Percentiles rank a stretch among this genome's conserved stretches.
Conservation (phyloP, 1,139 yeast species). For the Protomyces inouyei region DNA sequence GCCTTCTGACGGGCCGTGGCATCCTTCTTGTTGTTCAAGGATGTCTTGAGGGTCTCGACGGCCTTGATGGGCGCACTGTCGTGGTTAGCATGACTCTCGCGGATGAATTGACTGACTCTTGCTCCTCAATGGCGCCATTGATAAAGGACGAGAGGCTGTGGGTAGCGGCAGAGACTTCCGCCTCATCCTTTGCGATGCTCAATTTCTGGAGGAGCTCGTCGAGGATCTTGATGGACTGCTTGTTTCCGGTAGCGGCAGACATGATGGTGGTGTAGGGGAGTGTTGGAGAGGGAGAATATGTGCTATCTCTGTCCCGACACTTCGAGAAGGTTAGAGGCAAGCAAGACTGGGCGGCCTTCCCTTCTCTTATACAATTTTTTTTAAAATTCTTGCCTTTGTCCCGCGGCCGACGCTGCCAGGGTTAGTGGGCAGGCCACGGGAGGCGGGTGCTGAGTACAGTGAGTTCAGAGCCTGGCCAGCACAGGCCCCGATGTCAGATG, state of each 20-base stretch:
- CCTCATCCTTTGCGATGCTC: slow-evolving; percentile 72
- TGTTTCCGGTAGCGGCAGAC: slow-evolving; percentile 37
- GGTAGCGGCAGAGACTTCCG: slow-evolving; percentile 82
- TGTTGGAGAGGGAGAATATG: not conserved
- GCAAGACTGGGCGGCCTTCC: not conserved
- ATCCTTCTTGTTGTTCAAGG: slow-evolving; percentile 76
- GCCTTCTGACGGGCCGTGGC: slow-evolving; percentile 63
- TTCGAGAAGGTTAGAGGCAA: not conserved
- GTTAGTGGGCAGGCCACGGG: not conserved
- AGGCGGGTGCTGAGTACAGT: too few species aligned
- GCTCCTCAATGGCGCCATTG: slow-evolving; percentile 96
- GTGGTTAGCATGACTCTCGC: not conserved
- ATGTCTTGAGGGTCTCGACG: slow-evolving; percentile 69
- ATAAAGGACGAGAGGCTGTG: slow-evolving; percentile 85
- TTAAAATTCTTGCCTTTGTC: not conserved
- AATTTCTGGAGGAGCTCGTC: slow-evolving; percentile 89
- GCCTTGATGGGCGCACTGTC: slow-evolving; percentile 71
- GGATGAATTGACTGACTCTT: slow-evolving; percentile 46
- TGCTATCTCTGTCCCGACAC: not conserved
- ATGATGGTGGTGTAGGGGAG: slow-evolving; percentile 8
- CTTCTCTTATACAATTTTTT: not conserved
- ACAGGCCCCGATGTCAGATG: too few species aligned
- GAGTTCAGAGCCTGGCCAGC: too few species aligned
- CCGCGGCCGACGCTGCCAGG: not conserved
- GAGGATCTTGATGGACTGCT: slow-evolving; percentile 57